Base-by-base conservation (phyloP, 371 early-diverging fungal genomes). In the Lichtheimia hyalospora region DNA sequence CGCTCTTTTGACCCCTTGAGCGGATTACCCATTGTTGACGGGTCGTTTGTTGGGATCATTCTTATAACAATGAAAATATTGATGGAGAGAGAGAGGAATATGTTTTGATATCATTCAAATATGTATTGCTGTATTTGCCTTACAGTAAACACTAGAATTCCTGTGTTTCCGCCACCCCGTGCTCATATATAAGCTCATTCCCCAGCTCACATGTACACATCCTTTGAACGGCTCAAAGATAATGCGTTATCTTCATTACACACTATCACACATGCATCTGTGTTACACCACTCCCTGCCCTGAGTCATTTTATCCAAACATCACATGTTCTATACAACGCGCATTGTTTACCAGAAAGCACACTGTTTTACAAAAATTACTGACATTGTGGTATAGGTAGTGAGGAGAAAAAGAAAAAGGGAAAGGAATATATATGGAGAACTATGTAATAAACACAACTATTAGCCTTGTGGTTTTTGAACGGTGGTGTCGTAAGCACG, bases 401-500 rank as follows among this genome's bases (percentile, higher is more conserved):
- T 46, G 46, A 18, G 21, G n/a, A 21, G 46, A 16, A 46, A 46
- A 14, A 46, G 21, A 20, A 54, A 54, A 54, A 34, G 24, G 23
- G 14, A 40, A 40, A 54, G 24, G n/a, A 39, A 18, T 24, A 49
- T 27, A 49, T 6, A 49, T 34, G 40, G 16, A 40, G 20, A 39
- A 40, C 8, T 16, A 16, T 21, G 43, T 24, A 49, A 49, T 6
- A 40, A 49, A 21, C 28, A 18, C 20, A 34, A 39, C 18, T 15
- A 20, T 72, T 81, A 88, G 39, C 94, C 94, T 54, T 67, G 77
- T 14, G 98, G 96, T 78, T 96, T 96, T 59, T 89, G 84, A 55
- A 88, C 73, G 2, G 98, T 98, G 44, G 98, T 98, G 79, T 98
- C 97, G 80, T 98, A 98, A 40, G 92, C 89, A 42, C 97, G 87